Evolutionary conservation across 768 basidiomycete species (phyloP).

Genomic region (Termitomyces bulborhizus): DNA sequence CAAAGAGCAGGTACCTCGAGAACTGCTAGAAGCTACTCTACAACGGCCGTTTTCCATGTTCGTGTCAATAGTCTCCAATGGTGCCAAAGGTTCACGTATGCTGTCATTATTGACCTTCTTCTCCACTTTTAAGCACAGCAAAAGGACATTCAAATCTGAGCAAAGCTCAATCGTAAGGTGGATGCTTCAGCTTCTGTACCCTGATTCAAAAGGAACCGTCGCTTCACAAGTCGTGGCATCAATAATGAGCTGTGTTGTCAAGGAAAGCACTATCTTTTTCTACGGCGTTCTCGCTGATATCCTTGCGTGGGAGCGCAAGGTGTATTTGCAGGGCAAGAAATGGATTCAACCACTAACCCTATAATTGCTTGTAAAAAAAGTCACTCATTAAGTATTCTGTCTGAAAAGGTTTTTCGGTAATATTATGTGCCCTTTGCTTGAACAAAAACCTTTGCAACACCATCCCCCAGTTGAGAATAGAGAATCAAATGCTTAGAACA

Average conservation of each 20-base stretch:
- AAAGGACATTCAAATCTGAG: neutral
- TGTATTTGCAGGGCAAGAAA: neutral
- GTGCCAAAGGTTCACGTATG: neutral
- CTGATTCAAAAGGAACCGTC: neutral
- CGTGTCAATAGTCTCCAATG: neutral
- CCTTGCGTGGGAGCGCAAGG: neutral
- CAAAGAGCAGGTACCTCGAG: neutral
- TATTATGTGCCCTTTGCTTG: no score
- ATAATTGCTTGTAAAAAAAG: no score
- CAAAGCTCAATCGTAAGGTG: neutral
- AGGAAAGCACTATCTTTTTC: conserved; percentile 1
- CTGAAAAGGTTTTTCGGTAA: no score
- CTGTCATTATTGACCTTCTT: conserved; percentile 1
- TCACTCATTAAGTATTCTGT: no score
- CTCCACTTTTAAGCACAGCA: neutral
- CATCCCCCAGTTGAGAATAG: no score
- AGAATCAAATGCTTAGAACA: no score
- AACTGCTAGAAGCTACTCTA: neutral
- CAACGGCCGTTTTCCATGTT: conserved; percentile 1
- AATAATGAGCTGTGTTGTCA: neutral
- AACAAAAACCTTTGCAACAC: no score
- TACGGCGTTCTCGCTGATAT: conserved; percentile 3
- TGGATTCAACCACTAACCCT: no score
- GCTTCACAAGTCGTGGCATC: neutral
- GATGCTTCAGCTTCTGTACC: neutral